Conservation (phyloP, 768 basidiomycete genomes). For the Inosperma sp. region DNA sequence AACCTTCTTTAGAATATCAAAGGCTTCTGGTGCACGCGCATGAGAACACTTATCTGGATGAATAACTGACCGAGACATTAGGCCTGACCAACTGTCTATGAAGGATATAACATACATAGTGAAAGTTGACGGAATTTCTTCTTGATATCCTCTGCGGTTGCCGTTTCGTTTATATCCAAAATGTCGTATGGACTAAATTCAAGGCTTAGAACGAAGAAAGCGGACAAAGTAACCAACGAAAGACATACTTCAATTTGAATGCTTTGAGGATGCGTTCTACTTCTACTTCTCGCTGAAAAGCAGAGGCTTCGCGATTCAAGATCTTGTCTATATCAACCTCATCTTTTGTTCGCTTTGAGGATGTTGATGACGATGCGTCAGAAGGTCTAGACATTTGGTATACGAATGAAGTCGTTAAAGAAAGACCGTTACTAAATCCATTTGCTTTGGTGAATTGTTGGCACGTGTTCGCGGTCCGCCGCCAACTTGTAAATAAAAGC, state of each 20-base stretch:
- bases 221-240: neutral
- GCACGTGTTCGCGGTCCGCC: slow-evolving; percentile 1
- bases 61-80: slow-evolving; percentile 57
- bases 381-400: slow-evolving; percentile 20
- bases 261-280: slow-evolving; percentile 89
- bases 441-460: neutral
- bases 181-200: slow-evolving; percentile 86
- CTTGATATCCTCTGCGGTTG: slow-evolving; percentile 80
- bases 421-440: too few species aligned
- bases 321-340: slow-evolving; percentile 74
- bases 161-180: slow-evolving; percentile 69
- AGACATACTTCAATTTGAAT: slow-evolving; percentile 87
- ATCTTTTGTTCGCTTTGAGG: slow-evolving; percentile 20
- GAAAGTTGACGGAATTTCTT: slow-evolving; percentile 83
- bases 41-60: slow-evolving; percentile 98
- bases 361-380: slow-evolving; percentile 21
- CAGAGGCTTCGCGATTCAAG: slow-evolving; percentile 73
- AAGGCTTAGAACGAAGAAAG: slow-evolving; percentile 3
- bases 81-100: neutral
- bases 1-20: slow-evolving; percentile 91
- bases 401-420: neutral
- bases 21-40: slow-evolving; percentile 83
- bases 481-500: neutral
- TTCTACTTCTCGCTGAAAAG: slow-evolving; percentile 82
- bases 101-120: slow-evolving; percentile 53